These are phyloP conservation scores for Lactarius sp. DNA, from an alignment of 768 basidiomycete species.

Conservation along the genomic window DNA sequence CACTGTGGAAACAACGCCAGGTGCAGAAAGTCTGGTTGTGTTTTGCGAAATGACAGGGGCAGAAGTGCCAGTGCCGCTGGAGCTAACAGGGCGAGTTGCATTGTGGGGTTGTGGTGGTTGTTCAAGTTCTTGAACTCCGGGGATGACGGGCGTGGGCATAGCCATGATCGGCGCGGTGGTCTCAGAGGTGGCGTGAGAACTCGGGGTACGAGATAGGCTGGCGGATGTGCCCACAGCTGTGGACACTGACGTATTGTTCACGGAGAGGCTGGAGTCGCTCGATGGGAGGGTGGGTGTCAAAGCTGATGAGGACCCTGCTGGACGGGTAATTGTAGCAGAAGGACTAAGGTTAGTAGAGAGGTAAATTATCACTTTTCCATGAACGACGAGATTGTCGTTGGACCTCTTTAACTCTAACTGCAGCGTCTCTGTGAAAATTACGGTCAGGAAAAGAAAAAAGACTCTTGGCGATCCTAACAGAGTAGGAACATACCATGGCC, in stretches of 20 bases:
- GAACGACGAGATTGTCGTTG: slow-evolving; percentile 97
- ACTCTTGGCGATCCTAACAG: not conserved
- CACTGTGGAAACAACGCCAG: slow-evolving; percentile 32
- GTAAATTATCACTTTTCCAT: slow-evolving; percentile 96
- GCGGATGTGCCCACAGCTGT: slow-evolving; percentile 32
- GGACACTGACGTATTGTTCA: slow-evolving; percentile 42
- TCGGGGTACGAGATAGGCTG: slow-evolving; percentile 57
- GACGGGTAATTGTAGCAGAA: slow-evolving; percentile 80
- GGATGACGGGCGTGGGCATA: slow-evolving; percentile 35
- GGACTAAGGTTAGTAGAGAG: slow-evolving; percentile 86
- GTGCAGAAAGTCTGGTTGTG: slow-evolving; percentile 32
- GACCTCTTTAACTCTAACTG: slow-evolving; percentile 97
- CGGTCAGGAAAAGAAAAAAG: not conserved
- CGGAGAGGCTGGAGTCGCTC: slow-evolving; percentile 54
- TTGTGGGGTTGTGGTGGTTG: slow-evolving; percentile 28
- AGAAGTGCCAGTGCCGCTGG: slow-evolving; percentile 30
- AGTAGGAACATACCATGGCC: slow-evolving; percentile 69
- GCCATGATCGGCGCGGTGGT: slow-evolving; percentile 25
- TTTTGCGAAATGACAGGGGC: slow-evolving; percentile 20
- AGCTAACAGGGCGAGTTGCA: slow-evolving; percentile 36
- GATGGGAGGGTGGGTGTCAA: slow-evolving; percentile 53
- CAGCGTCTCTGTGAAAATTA: slow-evolving; percentile 64
- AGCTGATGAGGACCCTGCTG: slow-evolving; percentile 55
- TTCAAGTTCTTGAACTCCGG: slow-evolving; percentile 30
- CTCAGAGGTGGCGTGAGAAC: slow-evolving; percentile 60